These are phyloP conservation scores for Lactarius psammicola DNA, from an alignment of 768 basidiomycete genomes.

Conservation along the genomic window DNA sequence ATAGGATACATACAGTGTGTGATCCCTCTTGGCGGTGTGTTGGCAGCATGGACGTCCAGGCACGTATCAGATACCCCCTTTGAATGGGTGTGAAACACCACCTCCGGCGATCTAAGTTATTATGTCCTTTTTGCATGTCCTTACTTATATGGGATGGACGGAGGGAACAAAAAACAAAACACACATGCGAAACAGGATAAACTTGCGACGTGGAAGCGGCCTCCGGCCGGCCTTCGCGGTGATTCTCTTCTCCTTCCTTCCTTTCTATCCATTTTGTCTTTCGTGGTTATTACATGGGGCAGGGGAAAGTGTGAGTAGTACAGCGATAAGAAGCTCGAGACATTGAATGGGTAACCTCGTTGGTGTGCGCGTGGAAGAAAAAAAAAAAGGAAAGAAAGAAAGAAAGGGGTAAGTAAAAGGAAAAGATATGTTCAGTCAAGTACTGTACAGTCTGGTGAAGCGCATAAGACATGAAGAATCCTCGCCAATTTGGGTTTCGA, in stretches of 20 bases:
- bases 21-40: background rate
- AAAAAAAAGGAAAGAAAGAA: background rate
- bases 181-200: background rate
- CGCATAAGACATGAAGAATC: background rate
- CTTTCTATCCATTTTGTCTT: background rate
- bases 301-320: background rate
- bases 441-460: conserved; percentile 12
- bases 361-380: background rate
- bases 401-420: background rate
- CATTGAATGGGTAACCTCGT: background rate
- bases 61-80: background rate
- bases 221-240: background rate
- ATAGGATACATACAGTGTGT: background rate
- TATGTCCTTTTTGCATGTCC: no score
- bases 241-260: background rate
- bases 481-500: background rate
- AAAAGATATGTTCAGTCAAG: conserved; percentile 2
- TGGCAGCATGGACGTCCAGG: background rate
- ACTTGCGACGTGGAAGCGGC: background rate
- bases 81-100: background rate
- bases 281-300: background rate
- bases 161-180: background rate
- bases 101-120: background rate
- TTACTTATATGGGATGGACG: no score
- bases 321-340: background rate